These are phyloP conservation scores for Nicotiana tabacum DNA, from an alignment of 257 asterid species.

Conservation along the genomic window DNA sequence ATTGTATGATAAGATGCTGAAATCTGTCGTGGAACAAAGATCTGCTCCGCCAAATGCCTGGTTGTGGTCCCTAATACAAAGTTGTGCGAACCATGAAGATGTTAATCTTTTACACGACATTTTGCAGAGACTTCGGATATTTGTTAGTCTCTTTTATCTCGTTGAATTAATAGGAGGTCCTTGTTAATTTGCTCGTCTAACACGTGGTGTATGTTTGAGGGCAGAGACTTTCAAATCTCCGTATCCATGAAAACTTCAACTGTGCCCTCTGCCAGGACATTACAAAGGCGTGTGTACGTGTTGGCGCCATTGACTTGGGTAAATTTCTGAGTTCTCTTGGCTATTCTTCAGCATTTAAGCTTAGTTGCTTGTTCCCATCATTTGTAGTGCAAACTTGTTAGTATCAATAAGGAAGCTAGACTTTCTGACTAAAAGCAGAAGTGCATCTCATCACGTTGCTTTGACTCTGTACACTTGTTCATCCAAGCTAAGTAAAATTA, in stretches of 20 bases:
- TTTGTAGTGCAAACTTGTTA: conserved; percentile 11
- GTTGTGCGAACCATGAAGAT: conserved; percentile 63
- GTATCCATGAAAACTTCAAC: conserved; percentile 68
- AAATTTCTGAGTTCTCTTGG: conserved; percentile 8
- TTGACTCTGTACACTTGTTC: conserved; percentile 1
- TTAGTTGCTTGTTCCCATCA: neutral
- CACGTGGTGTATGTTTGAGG: conserved; percentile 16
- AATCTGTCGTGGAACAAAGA: conserved; percentile 45
- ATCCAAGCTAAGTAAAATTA: neutral
- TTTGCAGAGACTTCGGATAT: conserved; percentile 62
- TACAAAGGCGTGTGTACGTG: conserved; percentile 80
- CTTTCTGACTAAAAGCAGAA: neutral
- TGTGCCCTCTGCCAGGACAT: conserved; percentile 82
- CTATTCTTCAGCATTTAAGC: neutral
- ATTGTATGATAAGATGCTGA: conserved; percentile 58
- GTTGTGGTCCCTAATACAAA: conserved; percentile 71
- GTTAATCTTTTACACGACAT: conserved; percentile 63
- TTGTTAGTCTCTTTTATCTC: conserved; percentile 47
- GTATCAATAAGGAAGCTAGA: neutral
- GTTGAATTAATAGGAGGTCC: neutral
- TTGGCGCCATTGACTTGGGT: conserved; percentile 80
- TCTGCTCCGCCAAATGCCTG: conserved; percentile 89
- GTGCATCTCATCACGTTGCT: neutral
- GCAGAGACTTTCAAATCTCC: conserved; percentile 91
- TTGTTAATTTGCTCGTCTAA: neutral